Base-by-base conservation (phyloP, 768 basidiomycete species). In the Rhodotorula diobovata region DNA sequence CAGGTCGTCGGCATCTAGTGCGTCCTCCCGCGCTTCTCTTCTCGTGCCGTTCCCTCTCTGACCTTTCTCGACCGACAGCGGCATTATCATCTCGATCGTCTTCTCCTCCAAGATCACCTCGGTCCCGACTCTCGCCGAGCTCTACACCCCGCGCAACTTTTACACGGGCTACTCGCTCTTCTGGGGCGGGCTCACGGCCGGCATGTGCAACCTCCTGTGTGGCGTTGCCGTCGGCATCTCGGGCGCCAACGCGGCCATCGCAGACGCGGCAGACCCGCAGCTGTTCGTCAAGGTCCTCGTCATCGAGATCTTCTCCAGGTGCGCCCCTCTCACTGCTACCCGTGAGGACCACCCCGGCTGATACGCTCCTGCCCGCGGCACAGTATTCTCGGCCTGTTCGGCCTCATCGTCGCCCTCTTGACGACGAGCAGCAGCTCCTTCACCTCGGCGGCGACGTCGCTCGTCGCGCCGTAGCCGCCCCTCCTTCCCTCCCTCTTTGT, bases 1-100 rank as follows among this genome's bases (percentile, higher is more conserved):
- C 93, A 98, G 83, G 96, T 97, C 78, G 94, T 99, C 39, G 96
- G 95, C 68, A 98, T 99, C 79, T 98, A 98, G 82, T 96, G 90
- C 67, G 91, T 92, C 63, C 28, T 16, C 25, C 28, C 16, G 28
- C 4, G 30, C 50, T 39, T 11, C 20, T 23, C 58, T 54, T 15
- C 15, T 20, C 61, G 54, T 1, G 30, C 43, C 37, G 41, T 14
- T 50, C 15, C 8, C n/a, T 1, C 3, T 2, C 39, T 25, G 2
- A 28, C 41, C 34, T 39, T 14, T 28, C n/a, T 14, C 23, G 32
- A 15, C 34, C 23, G 4, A 25, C 61, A 68, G 67, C 67, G 68
- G 63, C 53, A 80, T 81, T 69, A 96, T 96, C 77, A 94, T 94
- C 77, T 91, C 93, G 37, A 99, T 98, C 75, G 91, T 99, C 54